A percentile compares a stretch with the other conserved stretches of the same genome.
phyloP scores from a whole-genome alignment of 345 rosid species.

The Moringa oleifera region DNA sequence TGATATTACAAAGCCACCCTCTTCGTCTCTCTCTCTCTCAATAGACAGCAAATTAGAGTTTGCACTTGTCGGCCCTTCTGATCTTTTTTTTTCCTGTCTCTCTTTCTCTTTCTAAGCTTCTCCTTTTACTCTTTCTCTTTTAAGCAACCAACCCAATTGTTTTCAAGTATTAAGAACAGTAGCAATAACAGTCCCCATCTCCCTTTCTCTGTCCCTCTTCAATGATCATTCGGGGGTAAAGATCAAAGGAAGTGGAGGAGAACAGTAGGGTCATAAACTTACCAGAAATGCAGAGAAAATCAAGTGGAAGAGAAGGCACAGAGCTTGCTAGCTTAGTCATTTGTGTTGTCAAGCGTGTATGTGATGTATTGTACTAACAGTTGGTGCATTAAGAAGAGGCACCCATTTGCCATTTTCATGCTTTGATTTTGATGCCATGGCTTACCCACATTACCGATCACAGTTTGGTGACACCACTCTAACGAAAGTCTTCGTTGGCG shows the following conservation, averaged over 20 bases:
- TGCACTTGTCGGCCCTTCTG: constrained; percentile 40
- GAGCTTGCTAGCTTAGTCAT: constrained; percentile 5
- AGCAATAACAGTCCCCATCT: constrained; percentile 10
- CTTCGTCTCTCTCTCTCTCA: constrained; percentile 17
- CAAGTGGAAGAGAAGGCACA: constrained; percentile 8
- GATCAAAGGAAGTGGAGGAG: constrained; percentile 1
- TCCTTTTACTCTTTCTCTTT: constrained; percentile 17
- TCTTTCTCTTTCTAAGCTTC: constrained; percentile 4
- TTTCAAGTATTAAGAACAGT: constrained; percentile 11
- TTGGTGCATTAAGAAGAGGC: constrained; percentile 26
- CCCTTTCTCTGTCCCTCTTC: constrained; percentile 19
- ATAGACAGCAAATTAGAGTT: constrained; percentile 47
- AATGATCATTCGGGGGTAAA: constrained; percentile 18
- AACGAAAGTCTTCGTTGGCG: constrained; percentile 90
- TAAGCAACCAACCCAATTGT: constrained; percentile 30
- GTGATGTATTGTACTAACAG: no score
- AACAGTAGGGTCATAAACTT: constrained; percentile 8
- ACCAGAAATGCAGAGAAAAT: constrained; percentile 8
- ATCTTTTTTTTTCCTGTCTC: no score
- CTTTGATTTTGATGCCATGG: constrained; percentile 30
- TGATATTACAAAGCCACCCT: constrained; percentile 30
- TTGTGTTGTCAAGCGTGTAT: no score
- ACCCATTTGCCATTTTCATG: constrained; percentile 10
- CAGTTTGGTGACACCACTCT: constrained; percentile 90
- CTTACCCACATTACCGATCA: constrained; percentile 66